Base-by-base conservation (phyloP, 305 asterid species). In the Ilex paraguariensis region DNA sequence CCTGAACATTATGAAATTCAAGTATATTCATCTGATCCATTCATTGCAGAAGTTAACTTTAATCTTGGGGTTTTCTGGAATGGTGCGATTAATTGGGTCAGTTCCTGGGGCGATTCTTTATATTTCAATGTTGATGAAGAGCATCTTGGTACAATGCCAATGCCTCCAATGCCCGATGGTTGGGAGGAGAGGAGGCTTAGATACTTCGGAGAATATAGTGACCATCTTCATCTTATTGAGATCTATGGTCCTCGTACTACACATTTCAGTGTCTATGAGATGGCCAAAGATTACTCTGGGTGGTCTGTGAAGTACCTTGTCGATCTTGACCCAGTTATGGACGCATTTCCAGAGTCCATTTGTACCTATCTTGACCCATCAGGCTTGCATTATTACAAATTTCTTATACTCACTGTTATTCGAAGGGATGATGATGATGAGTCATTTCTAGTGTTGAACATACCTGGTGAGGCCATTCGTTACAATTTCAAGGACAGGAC, bases 261-360 rank as follows among this genome's bases (percentile, higher is more conserved):
- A 28, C 57, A 30, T 12, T 68, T 77, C n/a, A 32, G 32, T 50
- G 77, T 78, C 44, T 54, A 70, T 53, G 80, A 73, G 57, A 54
- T 70, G 75, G 55, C 46, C 56, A 73, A 53, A 57, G 82, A 76
- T 36, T 59, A 54, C 21, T 60, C 64, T 0, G 68, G 66, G 7
- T 75, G 84, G 87, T 66, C 66, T 63, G 60, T 73, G 21, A 78
- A 73, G 69, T 75, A 70, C 59, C 51, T 9, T 1, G 74, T 82
- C 64, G 81, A 79, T 72, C 75, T 79, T 16, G 32, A 62, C 6
- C 36, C 6, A 0, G 50, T 72, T 13, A 11, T 66, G 54, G 6
- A 46, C 32, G 65, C 66, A 15, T 74, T 60, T 65, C 77, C 73
- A 2, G 54, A n/a, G 10, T 2, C 44, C n/a, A 1, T 10, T 15